Evolutionary conservation across 2,329 filamentous ascomycete genomes (phyloP).

Genomic region (Hypoxylon sp.): DNA sequence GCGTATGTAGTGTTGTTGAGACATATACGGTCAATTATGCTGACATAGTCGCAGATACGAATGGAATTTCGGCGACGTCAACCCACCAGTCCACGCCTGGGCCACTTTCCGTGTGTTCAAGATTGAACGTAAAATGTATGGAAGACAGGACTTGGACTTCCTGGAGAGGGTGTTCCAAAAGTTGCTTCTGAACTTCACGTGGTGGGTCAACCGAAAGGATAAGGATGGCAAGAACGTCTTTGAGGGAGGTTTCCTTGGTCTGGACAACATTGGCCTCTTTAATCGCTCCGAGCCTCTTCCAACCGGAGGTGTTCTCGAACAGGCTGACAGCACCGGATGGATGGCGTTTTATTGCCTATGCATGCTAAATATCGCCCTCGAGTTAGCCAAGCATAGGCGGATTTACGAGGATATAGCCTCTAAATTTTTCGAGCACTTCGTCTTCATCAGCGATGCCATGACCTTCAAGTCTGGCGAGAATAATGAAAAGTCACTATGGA

Average conservation of each 20-base stretch:
- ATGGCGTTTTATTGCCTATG: slow-evolving; percentile 98
- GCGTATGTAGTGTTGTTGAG: slow-evolving; percentile 67
- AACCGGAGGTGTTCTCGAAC: slow-evolving; percentile 92
- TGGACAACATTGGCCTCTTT: slow-evolving; percentile 98
- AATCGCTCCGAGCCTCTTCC: slow-evolving; percentile 95
- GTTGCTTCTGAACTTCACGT: slow-evolving; percentile 94
- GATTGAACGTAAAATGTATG: slow-evolving; percentile 97
- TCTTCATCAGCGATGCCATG: slow-evolving; percentile 98
- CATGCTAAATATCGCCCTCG: slow-evolving; percentile 97
- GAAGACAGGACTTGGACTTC: slow-evolving; percentile 93
- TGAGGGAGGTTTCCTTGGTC: slow-evolving; percentile 92
- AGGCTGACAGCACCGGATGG: slow-evolving; percentile 98
- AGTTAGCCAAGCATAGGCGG: slow-evolving; percentile 92
- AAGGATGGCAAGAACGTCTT: slow-evolving; percentile 96
- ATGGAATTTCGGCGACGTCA: slow-evolving; percentile 98
- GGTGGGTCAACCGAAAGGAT: slow-evolving; percentile 99
- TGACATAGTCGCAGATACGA: slow-evolving; percentile 68
- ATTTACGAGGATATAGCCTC: slow-evolving; percentile 97
- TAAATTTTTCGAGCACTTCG: slow-evolving; percentile 99
- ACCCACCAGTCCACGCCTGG: slow-evolving; percentile 97
- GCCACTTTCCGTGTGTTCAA: slow-evolving; percentile 96
- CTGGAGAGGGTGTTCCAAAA: slow-evolving; percentile 97
- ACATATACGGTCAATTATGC: background rate
- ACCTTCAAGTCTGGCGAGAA: slow-evolving; percentile 76
- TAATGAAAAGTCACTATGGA: slow-evolving; percentile 90